Evolutionary conservation across 2,329 filamentous ascomycete genomes (phyloP).

Genomic region (Acrodontium crateriforme): DNA sequence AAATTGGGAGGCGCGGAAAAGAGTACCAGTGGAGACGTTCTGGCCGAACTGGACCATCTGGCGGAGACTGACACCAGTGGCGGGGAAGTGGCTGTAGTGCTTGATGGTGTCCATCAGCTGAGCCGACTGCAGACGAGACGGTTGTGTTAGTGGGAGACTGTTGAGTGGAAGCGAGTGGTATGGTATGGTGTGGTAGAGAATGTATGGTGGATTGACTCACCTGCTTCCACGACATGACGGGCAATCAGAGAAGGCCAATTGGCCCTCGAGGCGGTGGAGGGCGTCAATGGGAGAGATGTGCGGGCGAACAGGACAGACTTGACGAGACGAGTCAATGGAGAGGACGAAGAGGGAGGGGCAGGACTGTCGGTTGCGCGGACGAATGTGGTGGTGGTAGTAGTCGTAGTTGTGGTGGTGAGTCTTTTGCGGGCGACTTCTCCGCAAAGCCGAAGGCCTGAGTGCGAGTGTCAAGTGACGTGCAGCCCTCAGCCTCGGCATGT

Average conservation of each 20-base stretch:
- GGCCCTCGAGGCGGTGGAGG: constrained; percentile 5
- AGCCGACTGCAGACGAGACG: constrained; percentile 5
- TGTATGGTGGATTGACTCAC: constrained; percentile 10
- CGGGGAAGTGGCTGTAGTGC: constrained; percentile 62
- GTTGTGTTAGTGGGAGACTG: constrained; percentile 7
- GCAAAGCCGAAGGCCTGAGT: too few species aligned
- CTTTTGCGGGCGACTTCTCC: too few species aligned
- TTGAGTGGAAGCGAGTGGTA: not conserved
- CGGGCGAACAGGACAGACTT: too few species aligned
- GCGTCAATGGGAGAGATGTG: constrained; percentile 7
- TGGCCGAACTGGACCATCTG: constrained; percentile 99
- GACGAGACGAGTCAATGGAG: too few species aligned
- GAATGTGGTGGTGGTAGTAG: too few species aligned
- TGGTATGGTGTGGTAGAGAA: too few species aligned
- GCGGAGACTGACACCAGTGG: constrained; percentile 85
- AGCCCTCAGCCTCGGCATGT: too few species aligned
- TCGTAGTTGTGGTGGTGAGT: too few species aligned
- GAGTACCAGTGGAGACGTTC: constrained; percentile 78
- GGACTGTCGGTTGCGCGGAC: too few species aligned
- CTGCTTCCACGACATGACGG: constrained; percentile 21
- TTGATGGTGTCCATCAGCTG: constrained; percentile 20
- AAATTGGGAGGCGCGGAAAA: constrained; percentile 96
- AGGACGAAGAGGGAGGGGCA: too few species aligned
- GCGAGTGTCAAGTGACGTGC: too few species aligned
- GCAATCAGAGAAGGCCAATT: constrained; percentile 6